A percentile compares a stretch with the other conserved stretches of the same genome.
Evolutionary conservation across 257 asterid genomes (phyloP).

Genomic region (Solanum sitiens): DNA sequence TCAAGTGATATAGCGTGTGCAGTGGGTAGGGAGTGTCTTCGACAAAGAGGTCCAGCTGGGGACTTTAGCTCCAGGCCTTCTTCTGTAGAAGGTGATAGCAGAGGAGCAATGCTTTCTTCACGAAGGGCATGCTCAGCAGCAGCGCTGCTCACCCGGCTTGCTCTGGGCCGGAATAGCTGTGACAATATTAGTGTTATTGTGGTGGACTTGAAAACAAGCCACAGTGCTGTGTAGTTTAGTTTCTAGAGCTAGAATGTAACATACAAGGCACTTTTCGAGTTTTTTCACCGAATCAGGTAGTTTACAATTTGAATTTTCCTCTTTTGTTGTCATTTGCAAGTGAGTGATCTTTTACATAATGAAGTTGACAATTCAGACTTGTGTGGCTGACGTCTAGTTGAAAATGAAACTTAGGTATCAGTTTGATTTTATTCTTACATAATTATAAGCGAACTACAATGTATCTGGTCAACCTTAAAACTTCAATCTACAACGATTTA

Average conservation of each 20-base stretch:
- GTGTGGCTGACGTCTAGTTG: not conserved
- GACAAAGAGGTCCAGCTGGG: not conserved
- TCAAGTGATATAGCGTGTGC: not conserved
- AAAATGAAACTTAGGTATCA: not conserved
- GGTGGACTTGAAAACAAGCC: constrained; percentile 4
- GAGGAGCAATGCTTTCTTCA: not conserved
- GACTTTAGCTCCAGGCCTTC: not conserved
- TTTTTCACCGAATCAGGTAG: not conserved
- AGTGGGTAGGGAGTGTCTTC: constrained; percentile 4
- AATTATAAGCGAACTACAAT: not conserved
- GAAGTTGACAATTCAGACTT: not conserved
- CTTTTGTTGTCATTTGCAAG: not conserved
- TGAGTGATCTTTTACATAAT: not conserved
- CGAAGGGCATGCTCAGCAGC: constrained; percentile 10
- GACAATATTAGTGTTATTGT: constrained; percentile 8
- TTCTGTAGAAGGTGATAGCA: not conserved
- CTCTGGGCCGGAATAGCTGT: constrained; percentile 1
- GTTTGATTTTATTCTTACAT: not conserved
- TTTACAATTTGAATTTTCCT: not conserved
- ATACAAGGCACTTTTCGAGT: not conserved
- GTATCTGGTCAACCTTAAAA: not conserved
- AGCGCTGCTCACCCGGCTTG: not conserved
- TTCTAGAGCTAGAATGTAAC: not conserved
- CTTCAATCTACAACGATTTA: not conserved
- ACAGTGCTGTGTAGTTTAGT: not conserved